Conservation (phyloP, 306 rosid genomes). For the Vigna nakashimae region DNA sequence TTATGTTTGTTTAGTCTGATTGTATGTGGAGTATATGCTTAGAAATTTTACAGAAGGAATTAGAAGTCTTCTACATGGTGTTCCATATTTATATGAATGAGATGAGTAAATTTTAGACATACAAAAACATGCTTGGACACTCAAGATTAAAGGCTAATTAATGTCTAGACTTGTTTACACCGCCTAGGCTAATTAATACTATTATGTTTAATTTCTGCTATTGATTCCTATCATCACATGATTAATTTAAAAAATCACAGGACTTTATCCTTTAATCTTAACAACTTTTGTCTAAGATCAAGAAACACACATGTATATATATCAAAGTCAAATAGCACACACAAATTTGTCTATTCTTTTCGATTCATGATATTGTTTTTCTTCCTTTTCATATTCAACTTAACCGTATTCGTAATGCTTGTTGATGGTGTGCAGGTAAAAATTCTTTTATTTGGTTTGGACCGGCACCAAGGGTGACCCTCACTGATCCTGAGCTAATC, state of each 20-base stretch:
- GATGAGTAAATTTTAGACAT: too few species aligned
- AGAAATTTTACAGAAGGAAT: not conserved
- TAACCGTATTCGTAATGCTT: not conserved
- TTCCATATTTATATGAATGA: not conserved
- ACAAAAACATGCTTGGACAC: too few species aligned
- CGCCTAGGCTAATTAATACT: too few species aligned
- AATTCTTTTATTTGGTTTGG: conserved; percentile 40
- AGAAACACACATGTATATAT: too few species aligned
- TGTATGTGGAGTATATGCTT: not conserved
- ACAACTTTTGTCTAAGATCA: too few species aligned
- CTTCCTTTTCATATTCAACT: not conserved
- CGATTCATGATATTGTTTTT: not conserved
- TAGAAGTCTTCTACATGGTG: not conserved
- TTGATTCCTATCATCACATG: too few species aligned
- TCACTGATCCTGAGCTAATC: conserved; percentile 50
- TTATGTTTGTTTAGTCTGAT: too few species aligned
- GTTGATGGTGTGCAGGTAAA: conserved; percentile 28
- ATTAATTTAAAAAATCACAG: too few species aligned
- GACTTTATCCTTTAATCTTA: too few species aligned
- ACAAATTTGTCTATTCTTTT: not conserved
- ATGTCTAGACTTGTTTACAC: too few species aligned
- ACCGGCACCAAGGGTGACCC: conserved; percentile 47
- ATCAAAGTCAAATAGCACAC: not conserved
- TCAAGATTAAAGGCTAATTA: too few species aligned
- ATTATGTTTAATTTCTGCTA: too few species aligned